Base-by-base conservation (phyloP, 1,284 basidiomycete genomes). In the Marasmius tenuissimus region DNA sequence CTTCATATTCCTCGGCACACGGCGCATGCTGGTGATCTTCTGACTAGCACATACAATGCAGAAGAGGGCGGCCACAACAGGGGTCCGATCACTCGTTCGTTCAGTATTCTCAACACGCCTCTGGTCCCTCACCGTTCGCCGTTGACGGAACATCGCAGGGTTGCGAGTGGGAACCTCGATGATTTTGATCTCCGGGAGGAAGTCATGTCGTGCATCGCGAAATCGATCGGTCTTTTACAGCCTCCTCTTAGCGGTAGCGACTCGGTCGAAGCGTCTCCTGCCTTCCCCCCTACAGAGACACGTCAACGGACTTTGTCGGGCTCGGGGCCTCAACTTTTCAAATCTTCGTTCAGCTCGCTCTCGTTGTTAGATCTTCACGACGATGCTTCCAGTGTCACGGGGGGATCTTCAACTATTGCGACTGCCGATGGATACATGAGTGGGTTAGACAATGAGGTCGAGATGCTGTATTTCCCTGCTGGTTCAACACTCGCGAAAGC, bases 151-250 rank as follows among this genome's bases (percentile, higher is more conserved):
- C 61, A 50, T 12, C 68, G 69, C 20, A 64, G 64, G 58, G 60
- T 66, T 10, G 67, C 71, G 1, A 72, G 66, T 55, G 54, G 45
- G 7, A 54, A 54, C 20, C 73, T 72, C 1, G 85, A 86, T 22
- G 87, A 91, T 48, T 96, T 97, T 70, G 93, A 98, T 70, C 84
- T 99, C 40, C 88, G 93, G 49, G 93, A 95, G 66, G 94, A 94
- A 65, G 95, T 99, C 38, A 96, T 99, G 92, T 91, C 92, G 4
- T 97, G 94, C 75, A 97, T 99, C 63, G 96, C 96, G 1, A 97
- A 96, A 73, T 97, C 95, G 4, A 98, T 99, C 61, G 97, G 97
- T 3, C 82, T 99, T 11, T 80, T 93, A n/a, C 96, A 97, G 67
- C 90, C 94, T 7, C 85, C 89, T 8, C 78, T 90, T 14, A 89